Conservation (phyloP, 1,284 basidiomycete species). For the Cryptococcus sp. region DNA sequence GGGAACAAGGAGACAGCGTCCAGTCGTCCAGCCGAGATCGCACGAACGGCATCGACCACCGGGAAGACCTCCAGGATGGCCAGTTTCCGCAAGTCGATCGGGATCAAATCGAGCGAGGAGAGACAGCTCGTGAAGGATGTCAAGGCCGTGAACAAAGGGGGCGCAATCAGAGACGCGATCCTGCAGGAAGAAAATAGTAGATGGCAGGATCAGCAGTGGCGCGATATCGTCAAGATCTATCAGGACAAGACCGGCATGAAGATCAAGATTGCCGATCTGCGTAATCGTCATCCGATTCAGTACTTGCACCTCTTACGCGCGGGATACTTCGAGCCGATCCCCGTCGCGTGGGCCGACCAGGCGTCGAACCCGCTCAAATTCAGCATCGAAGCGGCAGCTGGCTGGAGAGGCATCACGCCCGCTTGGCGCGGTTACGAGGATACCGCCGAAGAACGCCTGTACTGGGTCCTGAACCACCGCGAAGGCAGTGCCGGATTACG, state of each 20-base stretch:
- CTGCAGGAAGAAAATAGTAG: constrained; percentile 15
- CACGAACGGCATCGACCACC: background rate
- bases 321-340: constrained; percentile 30
- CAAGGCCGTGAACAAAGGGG: constrained; percentile 2
- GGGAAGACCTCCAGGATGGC: constrained; percentile 6
- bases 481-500: constrained; percentile 13
- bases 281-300: constrained; percentile 18
- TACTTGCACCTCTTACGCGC: constrained; percentile 23
- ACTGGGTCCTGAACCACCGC: constrained; percentile 30
- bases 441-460: constrained; percentile 28
- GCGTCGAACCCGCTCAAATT: constrained; percentile 25
- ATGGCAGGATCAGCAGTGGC: constrained; percentile 21
- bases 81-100: constrained; percentile 13
- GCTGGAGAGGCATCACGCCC: constrained; percentile 23
- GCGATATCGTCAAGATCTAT: constrained; percentile 17
- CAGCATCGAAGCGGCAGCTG: constrained; percentile 16
- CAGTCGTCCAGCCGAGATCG: too few relatives aligned
- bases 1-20: too few relatives aligned
- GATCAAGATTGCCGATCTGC: constrained; percentile 19
- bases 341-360: constrained; percentile 23
- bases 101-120: constrained; percentile 16
- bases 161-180: constrained; percentile 11
- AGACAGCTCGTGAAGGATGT: constrained; percentile 3
- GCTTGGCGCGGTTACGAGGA: constrained; percentile 24
- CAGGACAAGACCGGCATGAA: constrained; percentile 24